phyloP scores from a whole-genome alignment of 2,329 filamentous ascomycete species.

The Fusarium dimerum region DNA sequence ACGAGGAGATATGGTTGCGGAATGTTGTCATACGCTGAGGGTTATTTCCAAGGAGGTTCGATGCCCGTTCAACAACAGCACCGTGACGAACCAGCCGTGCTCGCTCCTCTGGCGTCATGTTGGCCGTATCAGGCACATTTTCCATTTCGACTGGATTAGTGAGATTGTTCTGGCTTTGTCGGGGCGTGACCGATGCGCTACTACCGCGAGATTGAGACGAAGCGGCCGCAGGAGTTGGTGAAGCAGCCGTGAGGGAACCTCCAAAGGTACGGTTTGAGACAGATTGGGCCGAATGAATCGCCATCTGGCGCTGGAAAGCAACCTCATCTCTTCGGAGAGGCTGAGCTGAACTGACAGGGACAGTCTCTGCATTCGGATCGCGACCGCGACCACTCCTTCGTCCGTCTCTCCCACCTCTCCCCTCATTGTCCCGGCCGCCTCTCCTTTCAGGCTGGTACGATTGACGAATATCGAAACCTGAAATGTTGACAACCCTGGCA shows the following conservation, averaged over 20 bases:
- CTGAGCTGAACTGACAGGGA: slow-evolving; percentile 76
- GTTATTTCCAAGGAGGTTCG: slow-evolving; percentile 78
- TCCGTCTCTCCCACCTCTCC: slow-evolving; percentile 53
- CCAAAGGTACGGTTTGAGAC: slow-evolving; percentile 80
- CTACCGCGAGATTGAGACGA: slow-evolving; percentile 24
- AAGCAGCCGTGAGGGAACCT: slow-evolving; percentile 66
- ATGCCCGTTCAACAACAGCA: slow-evolving; percentile 82
- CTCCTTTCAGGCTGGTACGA: slow-evolving; percentile 65
- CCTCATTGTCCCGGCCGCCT: slow-evolving; percentile 41
- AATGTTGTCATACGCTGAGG: slow-evolving; percentile 74
- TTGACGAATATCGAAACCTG: slow-evolving; percentile 76
- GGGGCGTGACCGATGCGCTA: slow-evolving; percentile 25
- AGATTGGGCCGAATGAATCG: slow-evolving; percentile 85
- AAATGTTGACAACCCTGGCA: slow-evolving; percentile 82
- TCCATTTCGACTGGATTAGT: slow-evolving; percentile 50
- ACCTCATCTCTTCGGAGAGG: slow-evolving; percentile 83
- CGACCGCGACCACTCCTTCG: slow-evolving; percentile 65
- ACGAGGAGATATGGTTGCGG: slow-evolving; percentile 76
- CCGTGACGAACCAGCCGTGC: slow-evolving; percentile 78
- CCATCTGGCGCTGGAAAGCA: slow-evolving; percentile 88
- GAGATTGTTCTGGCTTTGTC: slow-evolving; percentile 26
- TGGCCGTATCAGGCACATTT: slow-evolving; percentile 50
- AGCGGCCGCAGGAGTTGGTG: slow-evolving; percentile 26
- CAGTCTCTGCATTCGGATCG: slow-evolving; percentile 81
- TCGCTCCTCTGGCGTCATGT: slow-evolving; percentile 73